A percentile compares a stretch with the other conserved stretches of the same genome.
Conservation (phyloP, 1,284 basidiomycete species). For the Ustilago lituana region DNA sequence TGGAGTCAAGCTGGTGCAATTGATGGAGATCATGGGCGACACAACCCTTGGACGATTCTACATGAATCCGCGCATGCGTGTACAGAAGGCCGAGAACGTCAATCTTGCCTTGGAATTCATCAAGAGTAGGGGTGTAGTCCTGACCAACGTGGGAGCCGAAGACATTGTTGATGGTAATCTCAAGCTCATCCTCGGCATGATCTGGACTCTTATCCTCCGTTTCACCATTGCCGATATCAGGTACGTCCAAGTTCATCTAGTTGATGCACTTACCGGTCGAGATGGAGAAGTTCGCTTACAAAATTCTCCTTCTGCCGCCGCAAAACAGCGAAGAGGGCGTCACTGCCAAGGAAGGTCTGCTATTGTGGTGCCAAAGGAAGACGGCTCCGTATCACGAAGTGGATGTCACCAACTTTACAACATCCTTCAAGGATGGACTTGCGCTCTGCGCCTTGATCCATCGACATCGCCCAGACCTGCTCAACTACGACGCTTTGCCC, state of each 20-base stretch:
- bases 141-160: constrained; percentile 97
- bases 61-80: constrained; percentile 84
- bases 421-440: constrained; percentile 91
- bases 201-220: constrained; percentile 88
- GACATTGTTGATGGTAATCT: constrained; percentile 97
- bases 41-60: constrained; percentile 91
- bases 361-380: constrained; percentile 97
- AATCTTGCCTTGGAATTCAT: constrained; percentile 96
- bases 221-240: constrained; percentile 98
- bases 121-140: constrained; percentile 88
- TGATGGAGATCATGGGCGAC: constrained; percentile 73
- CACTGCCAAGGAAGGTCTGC: constrained; percentile 89
- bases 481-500: constrained; percentile 82
- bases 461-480: constrained; percentile 90
- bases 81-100: constrained; percentile 98
- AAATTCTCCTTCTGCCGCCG: no score
- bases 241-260: no score
- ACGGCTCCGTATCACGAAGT: constrained; percentile 91
- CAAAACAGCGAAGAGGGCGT: constrained; percentile 83
- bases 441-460: constrained; percentile 97
- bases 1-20: constrained; percentile 88
- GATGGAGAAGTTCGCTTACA: no score
- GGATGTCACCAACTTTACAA: constrained; percentile 89
- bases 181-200: constrained; percentile 97
- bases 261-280: no score